These are phyloP conservation scores for Periconia macrospinosa DNA, from an alignment of 2,329 filamentous ascomycete genomes.

Conservation along the genomic window DNA sequence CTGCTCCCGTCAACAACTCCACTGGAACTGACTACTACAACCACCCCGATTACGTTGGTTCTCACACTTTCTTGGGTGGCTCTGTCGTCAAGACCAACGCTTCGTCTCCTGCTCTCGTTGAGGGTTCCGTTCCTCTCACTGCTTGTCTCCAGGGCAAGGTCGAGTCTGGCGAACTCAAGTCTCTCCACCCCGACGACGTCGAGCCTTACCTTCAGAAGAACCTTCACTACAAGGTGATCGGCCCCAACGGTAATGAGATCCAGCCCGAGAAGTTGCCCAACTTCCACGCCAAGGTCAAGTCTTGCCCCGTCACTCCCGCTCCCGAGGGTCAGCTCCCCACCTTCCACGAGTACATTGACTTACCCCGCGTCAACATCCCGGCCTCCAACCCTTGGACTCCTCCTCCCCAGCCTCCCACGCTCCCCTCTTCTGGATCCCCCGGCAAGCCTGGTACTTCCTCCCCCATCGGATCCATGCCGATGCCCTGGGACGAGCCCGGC, in stretches of 20 bases:
- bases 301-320: conserved; percentile 33
- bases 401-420: conserved; percentile 14
- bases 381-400: conserved; percentile 35
- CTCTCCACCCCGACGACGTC: conserved; percentile 34
- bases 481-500: conserved; percentile 28
- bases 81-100: conserved; percentile 26
- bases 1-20: conserved; percentile 19
- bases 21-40: conserved; percentile 24
- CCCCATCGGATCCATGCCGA: conserved; percentile 6
- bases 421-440: conserved; percentile 6
- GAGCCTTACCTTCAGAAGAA: conserved; percentile 38
- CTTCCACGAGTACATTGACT: conserved; percentile 27
- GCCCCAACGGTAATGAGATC: conserved; percentile 31
- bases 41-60: conserved; percentile 38
- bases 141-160: conserved; percentile 38
- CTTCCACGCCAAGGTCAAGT: conserved; percentile 38
- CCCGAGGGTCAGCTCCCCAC: conserved; percentile 29
- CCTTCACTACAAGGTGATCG: conserved; percentile 40
- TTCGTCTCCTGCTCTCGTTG: conserved; percentile 30
- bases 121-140: conserved; percentile 37
- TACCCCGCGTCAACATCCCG: conserved; percentile 31
- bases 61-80: conserved; percentile 35
- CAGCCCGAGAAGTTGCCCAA: conserved; percentile 29
- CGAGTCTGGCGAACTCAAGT: conserved; percentile 31
- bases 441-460: background rate